These are phyloP conservation scores for Nemania bipapillata DNA, from an alignment of 2,329 filamentous ascomycete genomes.

Conservation along the genomic window DNA sequence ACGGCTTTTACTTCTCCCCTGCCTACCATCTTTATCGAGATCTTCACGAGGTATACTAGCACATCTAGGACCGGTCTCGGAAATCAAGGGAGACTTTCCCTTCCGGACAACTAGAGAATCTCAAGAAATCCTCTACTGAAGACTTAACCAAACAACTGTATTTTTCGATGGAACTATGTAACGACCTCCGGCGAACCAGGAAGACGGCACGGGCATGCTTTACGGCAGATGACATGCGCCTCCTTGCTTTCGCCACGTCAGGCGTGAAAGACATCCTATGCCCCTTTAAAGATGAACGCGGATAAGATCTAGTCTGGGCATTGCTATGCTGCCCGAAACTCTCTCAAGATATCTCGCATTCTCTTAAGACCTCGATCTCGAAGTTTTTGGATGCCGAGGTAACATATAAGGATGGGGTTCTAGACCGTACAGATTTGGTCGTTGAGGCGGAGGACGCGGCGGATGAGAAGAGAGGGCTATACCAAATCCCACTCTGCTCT, in stretches of 20 bases:
- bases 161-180: not conserved
- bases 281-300: too few relatives aligned
- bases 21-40: not conserved
- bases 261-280: too few relatives aligned
- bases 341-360: not conserved
- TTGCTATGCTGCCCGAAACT: not conserved
- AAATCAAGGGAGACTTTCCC: not conserved
- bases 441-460: too few relatives aligned
- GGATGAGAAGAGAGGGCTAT: too few relatives aligned
- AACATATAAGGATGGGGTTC: too few relatives aligned
- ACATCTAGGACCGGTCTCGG: not conserved
- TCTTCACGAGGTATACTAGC: not conserved
- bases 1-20: conserved; percentile 3
- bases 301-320: not conserved
- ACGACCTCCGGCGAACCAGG: not conserved
- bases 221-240: not conserved
- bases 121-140: not conserved
- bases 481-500: not conserved
- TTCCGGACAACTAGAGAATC: not conserved
- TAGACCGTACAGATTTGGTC: too few relatives aligned
- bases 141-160: not conserved
- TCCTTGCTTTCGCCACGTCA: not conserved
- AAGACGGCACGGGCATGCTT: not conserved
- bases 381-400: too few relatives aligned
- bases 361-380: too few relatives aligned